Evolutionary conservation across 1,284 basidiomycete species (phyloP).

Genomic region (Bondarzewia mesenterica): DNA sequence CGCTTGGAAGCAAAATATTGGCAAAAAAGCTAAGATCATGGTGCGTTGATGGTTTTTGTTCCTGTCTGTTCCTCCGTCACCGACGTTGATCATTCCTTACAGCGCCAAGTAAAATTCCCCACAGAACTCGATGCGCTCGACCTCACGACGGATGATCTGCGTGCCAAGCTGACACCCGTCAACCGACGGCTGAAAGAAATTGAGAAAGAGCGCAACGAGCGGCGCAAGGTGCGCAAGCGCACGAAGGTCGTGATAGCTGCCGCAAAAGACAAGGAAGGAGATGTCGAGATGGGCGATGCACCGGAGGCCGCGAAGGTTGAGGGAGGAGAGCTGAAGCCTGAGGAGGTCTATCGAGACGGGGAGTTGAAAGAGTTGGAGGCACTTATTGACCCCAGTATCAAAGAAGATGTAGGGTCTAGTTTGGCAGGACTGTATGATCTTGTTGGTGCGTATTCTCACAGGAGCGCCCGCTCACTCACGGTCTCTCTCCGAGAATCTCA

Average conservation of each 20-base stretch:
- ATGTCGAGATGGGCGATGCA: slow-evolving; percentile 35
- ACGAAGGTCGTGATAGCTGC: slow-evolving; percentile 42
- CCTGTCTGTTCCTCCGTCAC: neutral
- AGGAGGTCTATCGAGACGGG: slow-evolving; percentile 46
- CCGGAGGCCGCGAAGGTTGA: slow-evolving; percentile 17
- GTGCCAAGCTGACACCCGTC: slow-evolving; percentile 62
- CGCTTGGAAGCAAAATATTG: slow-evolving; percentile 89
- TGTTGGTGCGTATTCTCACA: slow-evolving; percentile 46
- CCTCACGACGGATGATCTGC: slow-evolving; percentile 75
- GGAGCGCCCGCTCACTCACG: too few relatives aligned
- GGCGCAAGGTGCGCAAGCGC: slow-evolving; percentile 76
- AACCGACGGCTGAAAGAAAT: slow-evolving; percentile 70
- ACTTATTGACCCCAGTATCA: slow-evolving; percentile 58
- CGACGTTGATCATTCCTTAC: slow-evolving; percentile 1
- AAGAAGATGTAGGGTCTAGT: slow-evolving; percentile 65
- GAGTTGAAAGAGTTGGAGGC: slow-evolving; percentile 60
- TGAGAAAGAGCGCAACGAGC: slow-evolving; percentile 79
- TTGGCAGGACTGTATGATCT: slow-evolving; percentile 79
- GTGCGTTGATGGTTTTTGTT: slow-evolving; percentile 25
- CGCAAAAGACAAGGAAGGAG: slow-evolving; percentile 13
- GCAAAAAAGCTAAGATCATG: slow-evolving; percentile 92
- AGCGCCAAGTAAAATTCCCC: slow-evolving; percentile 94
- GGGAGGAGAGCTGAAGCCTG: slow-evolving; percentile 41
- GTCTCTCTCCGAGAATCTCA: neutral
- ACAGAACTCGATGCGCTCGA: slow-evolving; percentile 79